A percentile compares a stretch with the other conserved stretches of the same genome.
These are phyloP conservation scores for Arctostaphylos glauca DNA, from an alignment of 148 eudicot species.

Conservation along the genomic window DNA sequence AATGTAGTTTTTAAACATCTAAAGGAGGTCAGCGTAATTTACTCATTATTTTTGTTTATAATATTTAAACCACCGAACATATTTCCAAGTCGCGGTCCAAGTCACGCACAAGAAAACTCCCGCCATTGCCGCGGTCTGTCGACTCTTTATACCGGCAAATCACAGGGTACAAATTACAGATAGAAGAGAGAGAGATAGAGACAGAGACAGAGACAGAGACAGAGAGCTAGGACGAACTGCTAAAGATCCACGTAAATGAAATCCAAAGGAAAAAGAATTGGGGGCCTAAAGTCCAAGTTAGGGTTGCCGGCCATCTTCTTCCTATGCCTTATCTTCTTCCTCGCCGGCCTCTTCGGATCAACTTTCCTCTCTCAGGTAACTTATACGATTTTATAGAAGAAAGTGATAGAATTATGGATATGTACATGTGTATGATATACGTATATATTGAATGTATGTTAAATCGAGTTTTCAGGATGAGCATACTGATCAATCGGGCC, in stretches of 20 bases:
- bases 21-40: too few species aligned
- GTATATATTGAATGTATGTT: neutral
- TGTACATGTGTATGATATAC: neutral
- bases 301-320: slow-evolving; percentile 46
- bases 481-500: slow-evolving; percentile 27
- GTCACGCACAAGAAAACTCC: slow-evolving; percentile 7
- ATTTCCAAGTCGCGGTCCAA: neutral
- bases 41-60: too few species aligned
- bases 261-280: slow-evolving; percentile 11
- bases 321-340: slow-evolving; percentile 49
- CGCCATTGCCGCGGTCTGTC: slow-evolving; percentile 24
- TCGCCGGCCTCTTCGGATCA: slow-evolving; percentile 54
- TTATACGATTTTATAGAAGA: neutral
- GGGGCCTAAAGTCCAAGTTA: slow-evolving; percentile 30
- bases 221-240: neutral
- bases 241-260: neutral
- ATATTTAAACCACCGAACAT: neutral
- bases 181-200: neutral
- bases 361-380: slow-evolving; percentile 48
- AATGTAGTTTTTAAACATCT: too few species aligned
- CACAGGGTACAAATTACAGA: neutral
- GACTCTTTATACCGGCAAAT: neutral
- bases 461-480: slow-evolving; percentile 22
- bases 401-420: neutral
- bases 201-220: neutral